Conservation (phyloP, 495 filamentous ascomycete species). For the Neurospora sp. region DNA sequence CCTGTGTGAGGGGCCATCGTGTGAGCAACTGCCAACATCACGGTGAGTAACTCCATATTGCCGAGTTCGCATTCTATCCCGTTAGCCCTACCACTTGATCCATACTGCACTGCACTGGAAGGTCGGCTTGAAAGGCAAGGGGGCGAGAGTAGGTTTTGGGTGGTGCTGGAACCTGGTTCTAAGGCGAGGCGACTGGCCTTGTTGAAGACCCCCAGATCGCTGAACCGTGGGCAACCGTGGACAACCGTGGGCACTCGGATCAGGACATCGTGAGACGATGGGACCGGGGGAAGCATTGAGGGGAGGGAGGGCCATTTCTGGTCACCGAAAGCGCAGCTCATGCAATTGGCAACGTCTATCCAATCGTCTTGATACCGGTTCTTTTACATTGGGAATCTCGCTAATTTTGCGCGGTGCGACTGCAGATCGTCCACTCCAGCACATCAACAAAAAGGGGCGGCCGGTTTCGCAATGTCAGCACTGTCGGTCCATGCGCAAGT, state of each 20-base stretch:
- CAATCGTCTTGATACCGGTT: not conserved
- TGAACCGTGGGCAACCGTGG: not conserved
- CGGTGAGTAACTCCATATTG: constrained; percentile 49
- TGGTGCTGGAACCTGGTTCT: not conserved
- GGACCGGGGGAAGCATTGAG: not conserved
- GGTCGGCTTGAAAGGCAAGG: not conserved
- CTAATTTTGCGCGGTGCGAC: constrained; percentile 7
- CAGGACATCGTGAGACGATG: not conserved
- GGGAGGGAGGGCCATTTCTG: not conserved
- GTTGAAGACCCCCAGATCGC: not conserved
- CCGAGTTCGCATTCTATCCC: constrained; percentile 10
- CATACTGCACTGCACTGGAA: not conserved
- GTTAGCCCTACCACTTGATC: not conserved
- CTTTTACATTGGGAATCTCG: not conserved
- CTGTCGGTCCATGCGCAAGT: constrained; percentile 95
- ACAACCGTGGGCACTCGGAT: not conserved
- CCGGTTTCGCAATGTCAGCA: constrained; percentile 97
- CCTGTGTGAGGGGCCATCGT: constrained; percentile 86
- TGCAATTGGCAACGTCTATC: not conserved
- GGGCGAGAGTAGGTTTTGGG: not conserved
- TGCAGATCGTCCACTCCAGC: constrained; percentile 81
- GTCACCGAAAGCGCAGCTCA: not conserved
- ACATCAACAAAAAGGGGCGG: constrained; percentile 97
- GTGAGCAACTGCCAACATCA: constrained; percentile 90
- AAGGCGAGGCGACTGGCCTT: not conserved